Conservation (phyloP, 2,329 filamentous ascomycete genomes). For the Paecilomyces formosus region DNA sequence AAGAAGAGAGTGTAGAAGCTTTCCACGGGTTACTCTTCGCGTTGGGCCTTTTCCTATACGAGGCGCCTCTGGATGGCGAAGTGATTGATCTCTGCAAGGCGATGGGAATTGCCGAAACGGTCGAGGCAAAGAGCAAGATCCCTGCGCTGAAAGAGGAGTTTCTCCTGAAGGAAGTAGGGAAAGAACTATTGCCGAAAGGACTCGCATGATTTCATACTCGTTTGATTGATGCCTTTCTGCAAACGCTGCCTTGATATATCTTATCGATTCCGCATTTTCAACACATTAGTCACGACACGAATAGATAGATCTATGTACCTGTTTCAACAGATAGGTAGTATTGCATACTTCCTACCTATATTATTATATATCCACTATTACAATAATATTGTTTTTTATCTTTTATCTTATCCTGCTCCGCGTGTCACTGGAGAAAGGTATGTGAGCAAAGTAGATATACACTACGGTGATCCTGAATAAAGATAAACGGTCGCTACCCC, state of each 20-base stretch:
- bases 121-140: slow-evolving; percentile 48
- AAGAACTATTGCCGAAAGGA: slow-evolving; percentile 37
- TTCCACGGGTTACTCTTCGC: slow-evolving; percentile 69
- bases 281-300: not conserved
- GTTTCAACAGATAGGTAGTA: not conserved
- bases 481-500: not conserved
- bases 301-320: not conserved
- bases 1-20: slow-evolving; percentile 55
- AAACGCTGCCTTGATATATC: not conserved
- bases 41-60: slow-evolving; percentile 69
- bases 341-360: not conserved
- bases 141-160: slow-evolving; percentile 50
- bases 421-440: not conserved
- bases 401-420: not conserved
- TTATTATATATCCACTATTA: not conserved
- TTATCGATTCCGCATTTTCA: not conserved
- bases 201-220: slow-evolving; percentile 7
- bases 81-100: slow-evolving; percentile 71
- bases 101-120: slow-evolving; percentile 63
- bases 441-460: not conserved
- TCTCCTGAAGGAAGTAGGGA: slow-evolving; percentile 47
- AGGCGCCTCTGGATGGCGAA: slow-evolving; percentile 61
- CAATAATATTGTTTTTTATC: not conserved
- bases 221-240: not conserved
- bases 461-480: not conserved